These are phyloP conservation scores for Blechomonas ayalai DNA, from an alignment of 208 protist genomes.

Conservation along the genomic window DNA sequence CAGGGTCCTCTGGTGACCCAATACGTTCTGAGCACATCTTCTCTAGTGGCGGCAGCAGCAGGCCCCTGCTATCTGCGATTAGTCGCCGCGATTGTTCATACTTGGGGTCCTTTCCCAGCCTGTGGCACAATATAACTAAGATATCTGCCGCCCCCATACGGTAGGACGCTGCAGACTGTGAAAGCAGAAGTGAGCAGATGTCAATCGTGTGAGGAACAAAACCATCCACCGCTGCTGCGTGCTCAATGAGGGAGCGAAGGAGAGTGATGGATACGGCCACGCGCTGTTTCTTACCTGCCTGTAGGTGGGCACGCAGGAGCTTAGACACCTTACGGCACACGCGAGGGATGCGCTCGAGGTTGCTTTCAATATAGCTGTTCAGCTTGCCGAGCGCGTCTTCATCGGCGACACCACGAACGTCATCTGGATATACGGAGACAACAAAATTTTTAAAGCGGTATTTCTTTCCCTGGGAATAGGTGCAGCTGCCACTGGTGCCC, in stretches of 20 bases:
- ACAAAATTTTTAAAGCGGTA: slow-evolving; percentile 82
- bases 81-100: slow-evolving; percentile 48
- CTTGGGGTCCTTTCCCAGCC: slow-evolving; percentile 25
- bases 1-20: slow-evolving; percentile 10
- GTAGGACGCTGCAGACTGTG: slow-evolving; percentile 21
- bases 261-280: slow-evolving; percentile 62
- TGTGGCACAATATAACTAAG: slow-evolving; percentile 45
- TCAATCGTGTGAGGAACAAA: slow-evolving; percentile 71
- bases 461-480: slow-evolving; percentile 39
- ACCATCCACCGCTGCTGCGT: slow-evolving; percentile 36
- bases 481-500: slow-evolving; percentile 20
- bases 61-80: slow-evolving; percentile 44
- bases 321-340: slow-evolving; percentile 82
- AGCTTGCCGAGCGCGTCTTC: slow-evolving; percentile 61
- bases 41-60: slow-evolving; percentile 51
- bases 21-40: slow-evolving; percentile 30
- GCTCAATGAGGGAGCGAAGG: slow-evolving; percentile 52
- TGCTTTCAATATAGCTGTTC: slow-evolving; percentile 61
- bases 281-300: slow-evolving; percentile 20
- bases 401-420: slow-evolving; percentile 21
- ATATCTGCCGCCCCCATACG: slow-evolving; percentile 61
- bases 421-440: slow-evolving; percentile 55
- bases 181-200: slow-evolving; percentile 42
- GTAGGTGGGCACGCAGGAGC: slow-evolving; percentile 31
- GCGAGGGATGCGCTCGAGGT: slow-evolving; percentile 76